phyloP scores from a whole-genome alignment of 148 eudicot species.

The Pouteria glomerata region DNA sequence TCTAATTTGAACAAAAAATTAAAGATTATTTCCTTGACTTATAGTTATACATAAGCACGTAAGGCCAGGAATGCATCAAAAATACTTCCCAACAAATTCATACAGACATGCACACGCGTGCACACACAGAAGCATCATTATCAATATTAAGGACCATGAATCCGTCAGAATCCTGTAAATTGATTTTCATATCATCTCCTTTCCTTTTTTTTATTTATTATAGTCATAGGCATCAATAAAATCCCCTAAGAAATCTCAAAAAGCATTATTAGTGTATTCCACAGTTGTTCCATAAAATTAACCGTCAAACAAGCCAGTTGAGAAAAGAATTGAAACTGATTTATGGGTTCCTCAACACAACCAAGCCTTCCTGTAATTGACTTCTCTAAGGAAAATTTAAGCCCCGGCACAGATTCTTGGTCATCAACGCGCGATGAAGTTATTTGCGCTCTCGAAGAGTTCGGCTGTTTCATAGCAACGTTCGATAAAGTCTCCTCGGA shows the following conservation, averaged over 20 bases:
- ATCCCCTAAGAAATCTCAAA: background rate
- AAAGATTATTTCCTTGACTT: too few species aligned
- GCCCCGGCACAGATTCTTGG: conserved; percentile 20
- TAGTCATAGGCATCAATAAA: background rate
- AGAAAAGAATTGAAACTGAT: background rate
- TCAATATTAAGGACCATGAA: background rate
- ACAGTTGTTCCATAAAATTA: background rate
- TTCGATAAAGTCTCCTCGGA: conserved; percentile 23
- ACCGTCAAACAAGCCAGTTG: too few species aligned
- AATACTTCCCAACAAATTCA: too few species aligned
- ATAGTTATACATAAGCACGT: too few species aligned
- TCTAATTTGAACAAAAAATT: too few species aligned
- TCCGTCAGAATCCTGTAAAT: too few species aligned
- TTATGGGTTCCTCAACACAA: conserved; percentile 25
- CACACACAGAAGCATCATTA: too few species aligned
- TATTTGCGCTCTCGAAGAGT: conserved; percentile 28
- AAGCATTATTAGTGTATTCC: background rate
- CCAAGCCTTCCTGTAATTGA: conserved; percentile 27
- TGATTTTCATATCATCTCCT: background rate
- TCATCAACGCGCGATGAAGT: conserved; percentile 15
- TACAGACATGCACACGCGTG: too few species aligned
- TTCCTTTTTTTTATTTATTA: background rate
- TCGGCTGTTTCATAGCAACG: conserved; percentile 32
- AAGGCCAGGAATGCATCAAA: too few species aligned
- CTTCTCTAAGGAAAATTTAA: conserved; percentile 14